phyloP scores from a whole-genome alignment of 2,329 filamentous ascomycete genomes.

The Fusarium sp. region DNA sequence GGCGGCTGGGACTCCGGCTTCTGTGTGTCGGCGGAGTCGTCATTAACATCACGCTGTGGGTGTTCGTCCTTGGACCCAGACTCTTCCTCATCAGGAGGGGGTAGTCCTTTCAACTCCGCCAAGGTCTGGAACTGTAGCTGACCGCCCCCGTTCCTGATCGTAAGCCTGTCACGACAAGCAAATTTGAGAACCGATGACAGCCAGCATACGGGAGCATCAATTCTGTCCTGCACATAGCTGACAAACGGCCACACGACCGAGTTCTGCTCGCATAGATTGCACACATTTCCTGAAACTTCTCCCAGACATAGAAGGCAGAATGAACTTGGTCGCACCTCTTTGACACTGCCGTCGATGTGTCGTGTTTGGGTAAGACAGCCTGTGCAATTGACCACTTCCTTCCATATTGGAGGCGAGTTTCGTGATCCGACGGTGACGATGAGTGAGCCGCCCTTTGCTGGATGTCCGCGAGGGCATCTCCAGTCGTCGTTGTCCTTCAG shows the following conservation, averaged over 20 bases:
- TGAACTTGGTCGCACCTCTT: not conserved
- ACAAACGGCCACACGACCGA: not conserved
- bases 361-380: not conserved
- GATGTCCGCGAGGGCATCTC: not conserved
- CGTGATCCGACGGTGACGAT: not conserved
- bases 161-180: not conserved
- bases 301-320: not conserved
- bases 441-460: not conserved
- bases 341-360: not conserved
- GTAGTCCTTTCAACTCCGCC: not conserved
- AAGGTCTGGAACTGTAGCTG: not conserved
- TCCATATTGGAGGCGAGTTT: not conserved
- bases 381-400: not conserved
- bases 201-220: not conserved
- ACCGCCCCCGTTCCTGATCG: not conserved
- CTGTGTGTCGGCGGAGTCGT: not conserved
- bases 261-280: not conserved
- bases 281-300: not conserved
- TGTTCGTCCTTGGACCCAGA: not conserved
- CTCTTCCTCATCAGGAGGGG: not conserved
- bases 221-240: not conserved
- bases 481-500: not conserved
- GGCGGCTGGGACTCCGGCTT: not conserved
- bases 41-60: not conserved
- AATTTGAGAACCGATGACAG: not conserved